Evolutionary conservation across 805 yeast species (phyloP).

Genomic region (Lachancea thermotolerans): DNA sequence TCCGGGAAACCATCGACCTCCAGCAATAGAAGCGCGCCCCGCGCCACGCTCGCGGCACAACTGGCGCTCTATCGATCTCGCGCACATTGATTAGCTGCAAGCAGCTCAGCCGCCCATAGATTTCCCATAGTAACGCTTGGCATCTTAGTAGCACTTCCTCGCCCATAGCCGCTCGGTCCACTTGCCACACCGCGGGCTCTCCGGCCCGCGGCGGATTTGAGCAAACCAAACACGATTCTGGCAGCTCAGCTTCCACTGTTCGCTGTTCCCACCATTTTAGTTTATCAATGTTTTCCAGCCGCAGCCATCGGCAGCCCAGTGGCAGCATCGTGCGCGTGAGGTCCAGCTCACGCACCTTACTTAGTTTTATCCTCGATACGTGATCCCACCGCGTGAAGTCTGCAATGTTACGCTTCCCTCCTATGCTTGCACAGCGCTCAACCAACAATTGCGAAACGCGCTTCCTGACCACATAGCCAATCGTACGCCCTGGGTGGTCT

Average conservation of each 20-base stretch:
- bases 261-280: constrained; percentile 26
- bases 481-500: constrained; percentile 25
- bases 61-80: not conserved
- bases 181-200: not conserved
- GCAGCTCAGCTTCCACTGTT: not conserved
- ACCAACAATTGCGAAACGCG: constrained; percentile 16
- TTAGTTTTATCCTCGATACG: constrained; percentile 15
- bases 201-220: not conserved
- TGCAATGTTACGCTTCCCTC: constrained; percentile 11
- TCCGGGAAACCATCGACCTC: not conserved
- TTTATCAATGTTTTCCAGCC: constrained; percentile 11
- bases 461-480: constrained; percentile 20
- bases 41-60: not conserved
- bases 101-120: constrained; percentile 1
- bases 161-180: constrained; percentile 4
- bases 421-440: constrained; percentile 12
- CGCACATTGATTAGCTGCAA: constrained; percentile 1
- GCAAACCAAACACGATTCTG: not conserved
- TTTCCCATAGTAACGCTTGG: constrained; percentile 11
- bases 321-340: constrained; percentile 24
- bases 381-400: constrained; percentile 29
- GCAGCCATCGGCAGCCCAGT: constrained; percentile 14
- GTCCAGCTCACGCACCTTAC: constrained; percentile 16
- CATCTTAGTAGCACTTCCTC: constrained; percentile 3
- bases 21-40: not conserved